Conservation (phyloP, 108 stramenopile species). For the Nitzschia sp. region DNA sequence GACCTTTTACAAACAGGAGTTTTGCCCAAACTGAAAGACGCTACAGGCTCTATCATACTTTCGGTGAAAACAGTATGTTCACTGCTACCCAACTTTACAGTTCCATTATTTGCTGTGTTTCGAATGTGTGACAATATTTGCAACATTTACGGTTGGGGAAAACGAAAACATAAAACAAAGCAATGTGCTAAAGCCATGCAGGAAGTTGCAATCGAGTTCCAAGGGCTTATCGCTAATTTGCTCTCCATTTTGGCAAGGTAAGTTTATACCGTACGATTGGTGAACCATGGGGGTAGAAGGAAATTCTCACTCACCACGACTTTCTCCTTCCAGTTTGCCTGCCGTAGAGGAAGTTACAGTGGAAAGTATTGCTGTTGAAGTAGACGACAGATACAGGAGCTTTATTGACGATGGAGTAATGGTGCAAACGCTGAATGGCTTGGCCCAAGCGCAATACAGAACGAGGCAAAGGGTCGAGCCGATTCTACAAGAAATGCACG, state of each 20-base stretch:
- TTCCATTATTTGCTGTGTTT: conserved; percentile 63
- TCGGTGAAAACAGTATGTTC: conserved; percentile 41
- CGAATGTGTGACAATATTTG: conserved; percentile 58
- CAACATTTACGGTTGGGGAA: conserved; percentile 75
- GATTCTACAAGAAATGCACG: conserved; percentile 31
- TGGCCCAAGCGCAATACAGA: conserved; percentile 26
- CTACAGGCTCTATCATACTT: conserved; percentile 9
- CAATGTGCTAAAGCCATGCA: conserved; percentile 55
- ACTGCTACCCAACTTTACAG: conserved; percentile 56
- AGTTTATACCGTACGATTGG: conserved; percentile 7
- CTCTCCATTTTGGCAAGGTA: conserved; percentile 27
- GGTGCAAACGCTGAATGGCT: conserved; percentile 1
- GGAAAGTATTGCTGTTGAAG: background rate
- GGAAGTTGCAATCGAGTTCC: conserved; percentile 36
- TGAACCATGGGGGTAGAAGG: too few relatives aligned
- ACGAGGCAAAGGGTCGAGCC: conserved; percentile 31
- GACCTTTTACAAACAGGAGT: conserved; percentile 10
- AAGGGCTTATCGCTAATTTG: conserved; percentile 50
- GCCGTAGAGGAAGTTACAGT: background rate
- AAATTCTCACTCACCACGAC: background rate
- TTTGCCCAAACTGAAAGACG: conserved; percentile 12
- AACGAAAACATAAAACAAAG: conserved; percentile 66
- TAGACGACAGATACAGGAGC: too few relatives aligned
- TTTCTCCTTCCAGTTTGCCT: background rate
- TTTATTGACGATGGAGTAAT: background rate